Conservation (phyloP, 192 early-diverging fungal genomes). For the Endogone sp. region DNA sequence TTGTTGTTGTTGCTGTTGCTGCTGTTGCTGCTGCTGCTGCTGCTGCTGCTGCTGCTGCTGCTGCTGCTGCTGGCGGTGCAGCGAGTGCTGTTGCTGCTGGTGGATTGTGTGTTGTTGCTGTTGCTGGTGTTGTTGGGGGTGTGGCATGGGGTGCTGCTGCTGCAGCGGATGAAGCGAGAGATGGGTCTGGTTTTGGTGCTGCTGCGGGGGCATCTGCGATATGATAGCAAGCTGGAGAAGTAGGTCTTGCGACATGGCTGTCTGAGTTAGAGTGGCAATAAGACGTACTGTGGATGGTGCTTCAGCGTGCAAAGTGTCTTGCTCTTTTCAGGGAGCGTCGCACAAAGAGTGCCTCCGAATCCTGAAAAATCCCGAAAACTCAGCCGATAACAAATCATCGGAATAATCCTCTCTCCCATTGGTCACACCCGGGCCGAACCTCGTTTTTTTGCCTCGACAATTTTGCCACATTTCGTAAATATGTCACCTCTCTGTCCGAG, state of each 20-base stretch:
- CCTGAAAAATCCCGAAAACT: too few species aligned
- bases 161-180: not conserved
- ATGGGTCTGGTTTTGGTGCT: not conserved
- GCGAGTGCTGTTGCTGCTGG: not conserved
- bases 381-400: too few species aligned
- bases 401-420: too few species aligned
- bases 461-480: too few species aligned
- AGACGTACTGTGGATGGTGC: too few species aligned
- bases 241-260: not conserved
- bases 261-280: too few species aligned
- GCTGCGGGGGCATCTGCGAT: not conserved
- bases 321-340: too few species aligned
- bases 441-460: too few species aligned
- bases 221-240: not conserved
- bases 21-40: not conserved
- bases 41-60: not conserved
- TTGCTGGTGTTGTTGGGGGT: not conserved
- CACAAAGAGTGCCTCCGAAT: too few species aligned
- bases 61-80: constrained; percentile 1
- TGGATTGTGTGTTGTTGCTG: not conserved
- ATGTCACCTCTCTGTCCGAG: too few species aligned
- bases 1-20: not conserved
- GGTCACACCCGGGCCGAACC: too few species aligned
- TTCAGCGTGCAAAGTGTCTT: too few species aligned
- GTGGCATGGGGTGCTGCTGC: not conserved